phyloP scores from a whole-genome alignment of 2,329 filamentous ascomycete genomes.

The Colletotrichum echinochloae region DNA sequence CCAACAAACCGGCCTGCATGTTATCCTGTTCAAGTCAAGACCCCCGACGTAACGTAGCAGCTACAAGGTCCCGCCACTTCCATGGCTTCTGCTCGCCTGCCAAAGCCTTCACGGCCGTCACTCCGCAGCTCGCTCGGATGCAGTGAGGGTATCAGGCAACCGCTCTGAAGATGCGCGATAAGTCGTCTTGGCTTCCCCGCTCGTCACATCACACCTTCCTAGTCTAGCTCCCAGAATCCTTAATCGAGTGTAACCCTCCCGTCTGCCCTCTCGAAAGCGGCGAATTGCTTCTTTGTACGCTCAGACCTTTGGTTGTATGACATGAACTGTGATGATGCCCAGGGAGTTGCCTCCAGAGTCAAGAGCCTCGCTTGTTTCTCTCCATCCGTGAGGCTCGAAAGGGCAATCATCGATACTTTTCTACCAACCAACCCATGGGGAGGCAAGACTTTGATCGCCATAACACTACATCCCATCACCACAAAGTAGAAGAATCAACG shows the following conservation, averaged over 20 bases:
- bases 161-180: background rate
- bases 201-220: slow-evolving; percentile 13
- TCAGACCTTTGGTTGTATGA: background rate
- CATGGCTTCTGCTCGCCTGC: background rate
- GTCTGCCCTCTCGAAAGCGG: background rate
- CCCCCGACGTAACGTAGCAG: slow-evolving; percentile 11
- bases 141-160: background rate
- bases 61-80: background rate
- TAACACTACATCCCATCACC: too few relatives aligned
- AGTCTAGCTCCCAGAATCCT: background rate
- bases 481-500: too few relatives aligned
- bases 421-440: background rate
- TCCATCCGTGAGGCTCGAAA: too few relatives aligned
- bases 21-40: background rate
- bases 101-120: background rate
- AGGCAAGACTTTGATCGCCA: too few relatives aligned
- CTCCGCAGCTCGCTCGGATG: background rate
- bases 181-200: slow-evolving; percentile 16
- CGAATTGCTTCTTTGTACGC: background rate
- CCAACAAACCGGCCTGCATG: background rate
- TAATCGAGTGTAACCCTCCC: background rate
- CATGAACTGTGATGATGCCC: too few relatives aligned
- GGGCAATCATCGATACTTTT: background rate
- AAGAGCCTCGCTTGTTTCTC: too few relatives aligned
- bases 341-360: background rate